Percentiles rank a stretch among this genome's conserved stretches.
Conservation (phyloP, 306 rosid genomes). For the peach (Prunus persica) region DNA sequence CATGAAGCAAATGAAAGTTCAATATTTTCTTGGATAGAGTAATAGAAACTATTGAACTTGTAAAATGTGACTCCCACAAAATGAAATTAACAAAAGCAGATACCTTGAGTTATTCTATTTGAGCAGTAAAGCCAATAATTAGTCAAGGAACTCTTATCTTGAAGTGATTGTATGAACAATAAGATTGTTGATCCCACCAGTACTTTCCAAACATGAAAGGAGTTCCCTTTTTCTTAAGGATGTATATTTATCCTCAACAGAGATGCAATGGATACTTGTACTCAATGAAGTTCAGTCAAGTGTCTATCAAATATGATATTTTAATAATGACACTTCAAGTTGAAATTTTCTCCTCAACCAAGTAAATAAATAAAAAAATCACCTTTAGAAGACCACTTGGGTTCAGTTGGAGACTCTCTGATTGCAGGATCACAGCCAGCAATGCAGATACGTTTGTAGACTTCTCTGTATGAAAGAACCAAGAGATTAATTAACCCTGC, state of each 20-base stretch:
- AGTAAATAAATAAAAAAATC: not conserved
- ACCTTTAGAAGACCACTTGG: slow-evolving; percentile 95
- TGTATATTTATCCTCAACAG: not conserved
- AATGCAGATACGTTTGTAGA: slow-evolving; percentile 55
- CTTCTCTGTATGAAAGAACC: slow-evolving; percentile 47
- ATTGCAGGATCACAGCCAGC: slow-evolving; percentile 67
- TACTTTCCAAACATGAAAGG: not conserved
- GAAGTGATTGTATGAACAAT: not conserved
- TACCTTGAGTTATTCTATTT: not conserved
- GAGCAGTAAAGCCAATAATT: not conserved
- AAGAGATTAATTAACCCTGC: too few relatives aligned
- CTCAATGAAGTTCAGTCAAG: not conserved
- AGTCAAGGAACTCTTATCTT: not conserved
- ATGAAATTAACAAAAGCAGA: slow-evolving; percentile 9
- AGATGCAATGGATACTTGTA: not conserved
- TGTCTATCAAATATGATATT: not conserved
- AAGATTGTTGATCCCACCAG: not conserved
- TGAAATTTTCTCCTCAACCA: not conserved
- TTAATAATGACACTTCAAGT: not conserved
- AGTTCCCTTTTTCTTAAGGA: not conserved
- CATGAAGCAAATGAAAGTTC: not conserved
- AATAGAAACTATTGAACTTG: too few relatives aligned
- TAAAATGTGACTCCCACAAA: too few relatives aligned
- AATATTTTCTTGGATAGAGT: not conserved
- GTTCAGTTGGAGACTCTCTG: slow-evolving; percentile 89